Conservation (phyloP, 192 early-diverging fungal genomes). For the Coemansia sp. region DNA sequence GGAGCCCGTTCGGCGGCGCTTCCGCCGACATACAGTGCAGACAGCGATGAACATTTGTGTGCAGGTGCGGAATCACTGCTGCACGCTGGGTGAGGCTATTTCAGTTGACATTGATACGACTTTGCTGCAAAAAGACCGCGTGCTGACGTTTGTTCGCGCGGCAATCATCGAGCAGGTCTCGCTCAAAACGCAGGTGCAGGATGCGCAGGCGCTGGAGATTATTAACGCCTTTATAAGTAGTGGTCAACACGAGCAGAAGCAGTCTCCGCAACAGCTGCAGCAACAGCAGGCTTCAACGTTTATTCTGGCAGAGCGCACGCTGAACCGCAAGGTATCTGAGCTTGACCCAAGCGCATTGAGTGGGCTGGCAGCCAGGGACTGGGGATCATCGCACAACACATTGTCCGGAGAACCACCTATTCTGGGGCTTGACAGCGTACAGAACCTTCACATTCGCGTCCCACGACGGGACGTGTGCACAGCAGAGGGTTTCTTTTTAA, state of each 20-base stretch:
- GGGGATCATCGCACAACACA: constrained; percentile 16
- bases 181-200: constrained; percentile 39
- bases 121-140: constrained; percentile 53
- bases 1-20: constrained; percentile 32
- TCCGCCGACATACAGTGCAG: constrained; percentile 39
- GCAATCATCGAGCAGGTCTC: constrained; percentile 51
- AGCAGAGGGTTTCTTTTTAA: constrained; percentile 40
- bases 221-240: constrained; percentile 29
- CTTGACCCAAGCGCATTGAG: constrained; percentile 28
- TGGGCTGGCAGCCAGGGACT: constrained; percentile 18
- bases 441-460: constrained; percentile 52
- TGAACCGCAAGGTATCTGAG: constrained; percentile 52
- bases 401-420: constrained; percentile 11
- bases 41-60: constrained; percentile 55
- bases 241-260: constrained; percentile 1
- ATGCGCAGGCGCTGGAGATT: constrained; percentile 26
- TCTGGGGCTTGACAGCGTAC: constrained; percentile 29
- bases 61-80: constrained; percentile 54
- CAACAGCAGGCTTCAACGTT: constrained; percentile 24
- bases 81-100: constrained; percentile 51
- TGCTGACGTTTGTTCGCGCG: constrained; percentile 50
- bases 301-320: constrained; percentile 50
- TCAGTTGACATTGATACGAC: constrained; percentile 48
- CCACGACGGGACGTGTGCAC: constrained; percentile 51
- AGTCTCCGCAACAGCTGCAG: neutral